Evolutionary conservation across 2,329 filamentous ascomycete species (phyloP).

Genomic region (Sarocladiaceae sp.): DNA sequence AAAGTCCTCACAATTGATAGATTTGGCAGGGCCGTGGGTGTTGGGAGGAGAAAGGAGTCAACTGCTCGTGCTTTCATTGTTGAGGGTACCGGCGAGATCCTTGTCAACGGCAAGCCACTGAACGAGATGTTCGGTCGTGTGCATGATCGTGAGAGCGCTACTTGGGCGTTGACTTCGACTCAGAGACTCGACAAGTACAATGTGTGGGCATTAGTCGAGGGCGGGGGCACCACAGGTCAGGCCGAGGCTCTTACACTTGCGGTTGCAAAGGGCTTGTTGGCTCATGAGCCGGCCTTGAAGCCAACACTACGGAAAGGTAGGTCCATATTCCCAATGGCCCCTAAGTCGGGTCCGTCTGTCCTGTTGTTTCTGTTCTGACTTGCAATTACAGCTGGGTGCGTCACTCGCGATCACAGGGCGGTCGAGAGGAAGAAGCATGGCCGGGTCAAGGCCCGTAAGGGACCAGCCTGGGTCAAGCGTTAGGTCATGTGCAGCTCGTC

Average conservation of each 20-base stretch:
- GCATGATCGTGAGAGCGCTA: slow-evolving; percentile 88
- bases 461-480: slow-evolving; percentile 94
- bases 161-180: slow-evolving; percentile 84
- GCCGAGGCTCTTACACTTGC: slow-evolving; percentile 91
- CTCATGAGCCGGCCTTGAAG: slow-evolving; percentile 90
- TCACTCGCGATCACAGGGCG: slow-evolving; percentile 82
- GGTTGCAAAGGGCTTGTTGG: slow-evolving; percentile 77
- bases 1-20: slow-evolving; percentile 64
- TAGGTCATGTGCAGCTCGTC: slow-evolving; percentile 24
- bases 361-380: slow-evolving; percentile 33
- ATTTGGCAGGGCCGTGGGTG: slow-evolving; percentile 70
- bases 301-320: slow-evolving; percentile 80
- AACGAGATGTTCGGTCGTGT: slow-evolving; percentile 76
- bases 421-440: slow-evolving; percentile 99
- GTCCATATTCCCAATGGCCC: slow-evolving; percentile 23
- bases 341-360: slow-evolving; percentile 10
- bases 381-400: slow-evolving; percentile 66
- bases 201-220: slow-evolving; percentile 76
- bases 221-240: slow-evolving; percentile 90
- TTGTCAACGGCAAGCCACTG: slow-evolving; percentile 86
- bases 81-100: slow-evolving; percentile 83
- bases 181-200: slow-evolving; percentile 93
- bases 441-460: slow-evolving; percentile 94
- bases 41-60: slow-evolving; percentile 83
- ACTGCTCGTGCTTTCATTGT: slow-evolving; percentile 81